Percentiles rank a stretch among this genome's conserved stretches.
phyloP scores from a whole-genome alignment of 1,139 yeast species.

The Pneumocystis carinii region DNA sequence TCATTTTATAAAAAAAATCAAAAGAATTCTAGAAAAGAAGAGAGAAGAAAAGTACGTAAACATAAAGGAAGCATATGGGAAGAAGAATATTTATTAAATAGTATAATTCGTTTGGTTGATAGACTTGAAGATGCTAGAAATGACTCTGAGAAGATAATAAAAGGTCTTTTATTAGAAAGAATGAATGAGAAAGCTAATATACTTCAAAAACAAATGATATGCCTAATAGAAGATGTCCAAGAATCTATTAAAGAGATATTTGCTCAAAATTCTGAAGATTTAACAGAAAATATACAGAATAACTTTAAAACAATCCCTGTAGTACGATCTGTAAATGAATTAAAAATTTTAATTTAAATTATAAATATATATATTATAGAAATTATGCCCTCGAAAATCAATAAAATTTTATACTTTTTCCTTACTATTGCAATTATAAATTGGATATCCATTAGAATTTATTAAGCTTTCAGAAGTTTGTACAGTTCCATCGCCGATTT shows the following conservation, averaged over 20 bases:
- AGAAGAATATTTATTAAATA: slow-evolving; percentile 81
- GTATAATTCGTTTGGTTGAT: slow-evolving; percentile 76
- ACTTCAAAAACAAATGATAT: slow-evolving; percentile 54
- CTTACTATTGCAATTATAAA: background rate
- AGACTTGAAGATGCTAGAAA: slow-evolving; percentile 59
- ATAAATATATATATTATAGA: background rate
- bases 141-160: slow-evolving; percentile 61
- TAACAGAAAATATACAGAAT: background rate
- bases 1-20: slow-evolving; percentile 22
- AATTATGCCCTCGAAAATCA: background rate
- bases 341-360: background rate
- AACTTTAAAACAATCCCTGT: background rate
- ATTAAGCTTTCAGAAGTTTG: slow-evolving; percentile 11
- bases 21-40: slow-evolving; percentile 86
- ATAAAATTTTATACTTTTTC: background rate
- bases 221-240: slow-evolving; percentile 39
- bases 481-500: slow-evolving; percentile 73
- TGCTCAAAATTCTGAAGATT: slow-evolving; percentile 33
- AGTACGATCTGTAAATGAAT: background rate
- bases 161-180: slow-evolving; percentile 57
- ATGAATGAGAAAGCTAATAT: slow-evolving; percentile 72
- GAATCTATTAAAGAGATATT: slow-evolving; percentile 61
- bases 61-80: slow-evolving; percentile 95
- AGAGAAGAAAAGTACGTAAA: slow-evolving; percentile 89
- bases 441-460: slow-evolving; percentile 11